Evolutionary conservation across 371 early-diverging fungal genomes (phyloP).

Genomic region (Mucor piriformis): DNA sequence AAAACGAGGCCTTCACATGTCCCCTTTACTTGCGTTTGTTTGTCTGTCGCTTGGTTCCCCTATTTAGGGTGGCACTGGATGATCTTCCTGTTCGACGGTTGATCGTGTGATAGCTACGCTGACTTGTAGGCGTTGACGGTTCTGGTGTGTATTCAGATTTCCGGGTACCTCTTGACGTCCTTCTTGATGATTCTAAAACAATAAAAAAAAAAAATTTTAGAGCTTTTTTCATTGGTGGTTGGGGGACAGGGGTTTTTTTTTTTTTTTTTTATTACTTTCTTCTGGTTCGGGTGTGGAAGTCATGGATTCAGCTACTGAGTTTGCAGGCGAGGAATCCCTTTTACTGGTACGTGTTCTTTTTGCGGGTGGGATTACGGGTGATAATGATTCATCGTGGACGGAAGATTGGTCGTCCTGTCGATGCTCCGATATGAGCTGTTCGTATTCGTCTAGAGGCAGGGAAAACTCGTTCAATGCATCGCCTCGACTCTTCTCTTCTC

Average conservation of each 20-base stretch:
- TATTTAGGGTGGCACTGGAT: conserved; percentile 5
- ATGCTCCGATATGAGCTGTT: conserved; percentile 61
- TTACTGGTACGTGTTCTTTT: conserved; percentile 51
- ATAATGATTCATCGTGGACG: conserved; percentile 20
- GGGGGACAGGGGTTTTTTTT: neutral
- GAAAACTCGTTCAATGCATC: conserved; percentile 54
- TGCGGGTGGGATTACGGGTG: conserved; percentile 37
- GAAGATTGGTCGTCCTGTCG: conserved; percentile 48
- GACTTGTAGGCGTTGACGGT: conserved; percentile 10
- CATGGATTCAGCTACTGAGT: conserved; percentile 51
- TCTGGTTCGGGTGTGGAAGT: conserved; percentile 68
- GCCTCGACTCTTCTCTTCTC: conserved; percentile 31
- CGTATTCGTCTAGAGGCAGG: conserved; percentile 59
- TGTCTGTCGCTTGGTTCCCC: conserved; percentile 28
- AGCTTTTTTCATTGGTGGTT: neutral
- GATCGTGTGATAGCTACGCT: neutral
- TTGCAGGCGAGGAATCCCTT: conserved; percentile 58
- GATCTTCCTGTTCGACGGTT: conserved; percentile 25
- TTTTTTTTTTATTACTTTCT: conserved; percentile 38
- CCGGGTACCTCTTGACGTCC: conserved; percentile 25
- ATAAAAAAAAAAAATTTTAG: neutral
- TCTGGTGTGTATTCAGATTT: conserved; percentile 36
- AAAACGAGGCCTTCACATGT: neutral
- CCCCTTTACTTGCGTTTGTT: conserved; percentile 24
- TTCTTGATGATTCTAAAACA: conserved; percentile 20